phyloP scores from a whole-genome alignment of 306 rosid genomes.

The Vigna nakashimae region DNA sequence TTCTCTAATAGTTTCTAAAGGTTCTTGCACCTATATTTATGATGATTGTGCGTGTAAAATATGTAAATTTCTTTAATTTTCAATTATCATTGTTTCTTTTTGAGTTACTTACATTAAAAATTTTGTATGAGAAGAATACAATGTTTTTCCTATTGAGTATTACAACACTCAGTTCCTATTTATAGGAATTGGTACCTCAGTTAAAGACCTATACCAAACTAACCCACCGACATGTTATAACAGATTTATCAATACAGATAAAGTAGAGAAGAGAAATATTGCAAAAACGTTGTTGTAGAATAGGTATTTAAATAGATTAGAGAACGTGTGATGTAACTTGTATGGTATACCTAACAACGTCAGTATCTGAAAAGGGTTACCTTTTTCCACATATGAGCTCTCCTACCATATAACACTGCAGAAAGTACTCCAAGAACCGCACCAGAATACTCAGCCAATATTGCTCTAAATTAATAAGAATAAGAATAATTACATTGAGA shows the following conservation, averaged over 20 bases:
- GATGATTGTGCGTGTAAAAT: too few species aligned
- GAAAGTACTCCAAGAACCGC: conserved; percentile 97
- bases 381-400: conserved; percentile 88
- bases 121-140: too few species aligned
- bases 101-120: too few species aligned
- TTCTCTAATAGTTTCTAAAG: too few species aligned
- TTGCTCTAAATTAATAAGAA: conserved; percentile 66
- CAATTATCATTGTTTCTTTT: too few species aligned
- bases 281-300: conserved; percentile 16
- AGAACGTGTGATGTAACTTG: conserved; percentile 6
- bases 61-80: too few species aligned
- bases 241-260: conserved; percentile 3
- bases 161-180: too few species aligned
- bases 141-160: too few species aligned
- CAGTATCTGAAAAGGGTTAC: conserved; percentile 50
- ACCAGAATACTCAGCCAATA: conserved; percentile 96
- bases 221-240: too few species aligned
- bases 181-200: too few species aligned
- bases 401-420: conserved; percentile 85
- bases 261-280: conserved; percentile 31
- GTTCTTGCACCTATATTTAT: too few species aligned
- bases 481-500: conserved; percentile 36
- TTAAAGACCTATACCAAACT: too few species aligned
- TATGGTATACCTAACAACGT: conserved; percentile 16
- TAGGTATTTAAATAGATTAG: conserved; percentile 12